Evolutionary conservation across 345 rosid species (phyloP), one percentile per base, ranked within the genome.

Genomic region (Hevea brasiliensis): DNA sequence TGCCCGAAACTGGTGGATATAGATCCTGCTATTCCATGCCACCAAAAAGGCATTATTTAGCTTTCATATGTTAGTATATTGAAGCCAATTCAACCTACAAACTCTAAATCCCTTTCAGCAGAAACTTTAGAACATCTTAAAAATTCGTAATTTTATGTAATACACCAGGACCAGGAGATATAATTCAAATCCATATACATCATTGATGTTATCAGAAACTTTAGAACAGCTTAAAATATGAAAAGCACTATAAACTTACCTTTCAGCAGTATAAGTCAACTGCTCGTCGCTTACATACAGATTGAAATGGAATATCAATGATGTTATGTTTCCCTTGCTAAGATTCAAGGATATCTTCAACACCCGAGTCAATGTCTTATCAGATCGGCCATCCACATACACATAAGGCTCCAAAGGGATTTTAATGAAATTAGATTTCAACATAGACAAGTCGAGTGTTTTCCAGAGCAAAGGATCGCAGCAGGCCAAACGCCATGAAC

Each of bases 391-490:
- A 64, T 81, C 82, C 18, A 94, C 96, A 61, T 92, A 90, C 44
- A 94, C 97, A 66, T 85, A 92, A 64, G 97, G 98, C 74, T 84
- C 87, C 24, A 79, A 68, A 0, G 92, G 96, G 76, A 84, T 87
- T 79, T 81, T 89, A 82, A 94, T 92, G 85, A 81, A 92, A 75
- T 87, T 81, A 20, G 97, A 92, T 76, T 65, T 83, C 85, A 89
- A 62, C 76, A 71, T 78, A 0, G 97, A 92, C 50, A 94, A 77
- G 80, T 94, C 97, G 48, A 94, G 94, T 0, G 89, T 90, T 75
- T 82, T 90, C 98, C 98, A 92, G 0, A 90, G 82, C 51, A 88
- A 65, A n/a, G 98, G 97, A 85, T 94, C 96, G 17, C 95, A 81
- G 71, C 90, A 87, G 71, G 97, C 98, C 32, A 62, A 44, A 57